Percentiles rank a stretch among this genome's conserved stretches.
Conservation (phyloP, 2,329 filamentous ascomycete species). For the Aplosporella prunicola region DNA sequence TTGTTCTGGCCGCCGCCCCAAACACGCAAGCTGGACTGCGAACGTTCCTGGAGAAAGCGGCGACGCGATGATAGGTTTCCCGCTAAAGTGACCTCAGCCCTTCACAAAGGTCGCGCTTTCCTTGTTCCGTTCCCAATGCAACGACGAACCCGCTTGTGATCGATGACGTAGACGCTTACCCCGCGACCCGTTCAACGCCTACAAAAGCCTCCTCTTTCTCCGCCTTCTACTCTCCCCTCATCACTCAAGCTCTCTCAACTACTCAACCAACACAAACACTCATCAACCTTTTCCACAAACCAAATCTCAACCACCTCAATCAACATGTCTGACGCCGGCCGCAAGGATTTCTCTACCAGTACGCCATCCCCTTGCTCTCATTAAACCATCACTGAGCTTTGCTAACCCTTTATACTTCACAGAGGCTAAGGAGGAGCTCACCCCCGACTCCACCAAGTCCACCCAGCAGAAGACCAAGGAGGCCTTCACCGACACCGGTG, state of each 20-base stretch:
- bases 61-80: no score
- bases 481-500: conserved; percentile 44
- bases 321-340: conserved; percentile 52
- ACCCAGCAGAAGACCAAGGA: conserved; percentile 51
- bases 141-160: no score
- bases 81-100: no score
- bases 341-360: conserved; percentile 51
- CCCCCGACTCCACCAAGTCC: conserved; percentile 52
- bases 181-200: background rate
- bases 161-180: conserved; percentile 6
- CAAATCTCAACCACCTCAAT: conserved; percentile 36
- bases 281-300: conserved; percentile 19
- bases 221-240: conserved; percentile 11
- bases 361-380: conserved; percentile 12
- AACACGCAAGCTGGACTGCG: no score
- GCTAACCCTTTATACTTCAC: conserved; percentile 23
- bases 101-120: no score
- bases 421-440: conserved; percentile 48
- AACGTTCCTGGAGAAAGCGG: no score
- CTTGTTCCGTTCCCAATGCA: no score
- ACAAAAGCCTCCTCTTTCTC: conserved; percentile 1
- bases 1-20: no score
- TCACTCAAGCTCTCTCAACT: conserved; percentile 12
- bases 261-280: conserved; percentile 16
- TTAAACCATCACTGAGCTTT: background rate